Conservation (phyloP, 257 asterid species). For the Prunella vulgaris region DNA sequence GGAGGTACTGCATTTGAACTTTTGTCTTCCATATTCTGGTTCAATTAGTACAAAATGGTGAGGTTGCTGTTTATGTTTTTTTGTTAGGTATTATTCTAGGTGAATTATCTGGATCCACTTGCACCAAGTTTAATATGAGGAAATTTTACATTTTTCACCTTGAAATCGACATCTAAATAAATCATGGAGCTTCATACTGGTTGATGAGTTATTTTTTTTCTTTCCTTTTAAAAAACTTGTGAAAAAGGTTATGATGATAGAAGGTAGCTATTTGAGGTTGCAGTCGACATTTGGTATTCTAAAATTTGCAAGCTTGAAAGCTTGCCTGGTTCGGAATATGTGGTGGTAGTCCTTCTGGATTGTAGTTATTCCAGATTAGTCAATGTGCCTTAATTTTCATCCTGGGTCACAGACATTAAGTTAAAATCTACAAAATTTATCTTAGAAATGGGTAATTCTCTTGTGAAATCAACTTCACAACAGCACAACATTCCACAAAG, state of each 20-base stretch:
- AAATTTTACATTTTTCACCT: neutral
- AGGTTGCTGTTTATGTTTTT: neutral
- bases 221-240: neutral
- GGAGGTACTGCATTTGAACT: slow-evolving; percentile 52
- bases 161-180: neutral
- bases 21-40: neutral
- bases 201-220: neutral
- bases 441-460: neutral
- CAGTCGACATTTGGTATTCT: neutral
- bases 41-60: neutral
- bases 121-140: neutral
- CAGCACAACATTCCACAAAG: neutral
- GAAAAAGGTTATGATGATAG: neutral
- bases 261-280: neutral
- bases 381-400: too few relatives aligned
- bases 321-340: neutral
- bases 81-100: neutral
- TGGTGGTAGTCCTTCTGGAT: neutral
- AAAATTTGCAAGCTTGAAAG: neutral
- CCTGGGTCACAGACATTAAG: neutral
- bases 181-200: neutral
- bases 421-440: neutral
- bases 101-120: neutral
- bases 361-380: slow-evolving; percentile 2
- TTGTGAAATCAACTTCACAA: neutral